Evolutionary conservation across 2,329 filamentous ascomycete species (phyloP).

Genomic region (Venturiaceae sp.): DNA sequence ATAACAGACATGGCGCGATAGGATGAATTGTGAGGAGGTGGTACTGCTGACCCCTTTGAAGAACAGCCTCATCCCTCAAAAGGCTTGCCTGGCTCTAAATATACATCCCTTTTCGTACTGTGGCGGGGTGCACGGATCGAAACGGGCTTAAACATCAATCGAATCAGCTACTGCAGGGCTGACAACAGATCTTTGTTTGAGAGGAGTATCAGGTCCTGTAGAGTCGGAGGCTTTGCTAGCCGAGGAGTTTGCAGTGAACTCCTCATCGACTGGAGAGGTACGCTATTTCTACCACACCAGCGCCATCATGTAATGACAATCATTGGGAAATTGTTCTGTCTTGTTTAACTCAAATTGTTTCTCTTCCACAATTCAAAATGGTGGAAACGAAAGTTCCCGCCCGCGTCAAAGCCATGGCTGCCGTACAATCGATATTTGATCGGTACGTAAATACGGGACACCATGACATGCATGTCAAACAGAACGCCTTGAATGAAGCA

Average conservation of each 20-base stretch:
- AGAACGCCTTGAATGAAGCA: not conserved
- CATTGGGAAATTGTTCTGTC: not conserved
- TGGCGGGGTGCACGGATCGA: not conserved
- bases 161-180: conserved; percentile 1
- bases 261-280: not conserved
- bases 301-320: not conserved
- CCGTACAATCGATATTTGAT: conserved; percentile 26
- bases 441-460: conserved; percentile 9
- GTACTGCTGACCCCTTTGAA: not conserved
- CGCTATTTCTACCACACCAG: not conserved
- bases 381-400: conserved; percentile 10
- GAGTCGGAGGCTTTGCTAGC: not conserved
- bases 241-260: not conserved
- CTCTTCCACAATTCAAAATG: not conserved
- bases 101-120: not conserved
- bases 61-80: not conserved
- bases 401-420: conserved; percentile 23
- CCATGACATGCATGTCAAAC: not conserved
- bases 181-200: not conserved
- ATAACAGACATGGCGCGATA: not conserved
- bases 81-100: not conserved
- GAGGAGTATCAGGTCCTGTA: not conserved
- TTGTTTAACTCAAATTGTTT: not conserved
- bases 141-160: not conserved
- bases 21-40: not conserved